Conservation (phyloP, 2,329 filamentous ascomycete genomes). For the Nigrograna mackinnonii region DNA sequence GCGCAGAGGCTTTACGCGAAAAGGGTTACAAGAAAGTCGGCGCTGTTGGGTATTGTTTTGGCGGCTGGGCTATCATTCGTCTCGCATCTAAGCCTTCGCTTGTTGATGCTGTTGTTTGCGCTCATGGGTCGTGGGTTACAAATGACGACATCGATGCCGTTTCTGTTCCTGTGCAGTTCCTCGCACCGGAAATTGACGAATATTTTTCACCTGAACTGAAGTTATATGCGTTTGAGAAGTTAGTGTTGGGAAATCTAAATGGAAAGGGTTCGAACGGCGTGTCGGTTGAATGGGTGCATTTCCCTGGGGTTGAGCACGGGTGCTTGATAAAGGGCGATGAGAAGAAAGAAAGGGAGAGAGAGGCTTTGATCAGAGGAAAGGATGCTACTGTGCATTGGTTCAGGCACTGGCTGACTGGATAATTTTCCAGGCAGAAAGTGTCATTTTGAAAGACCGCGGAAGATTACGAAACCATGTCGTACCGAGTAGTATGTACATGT, state of each 20-base stretch:
- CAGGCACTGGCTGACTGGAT: too few relatives aligned
- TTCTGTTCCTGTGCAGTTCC: conserved; percentile 34
- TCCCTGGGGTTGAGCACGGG: conserved; percentile 33
- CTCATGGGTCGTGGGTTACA: conserved; percentile 31
- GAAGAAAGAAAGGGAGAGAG: conserved; percentile 26
- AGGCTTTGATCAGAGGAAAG: conserved; percentile 36
- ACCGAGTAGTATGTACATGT: too few relatives aligned
- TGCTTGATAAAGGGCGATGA: conserved; percentile 32
- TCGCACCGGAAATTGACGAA: conserved; percentile 31
- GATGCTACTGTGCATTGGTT: too few relatives aligned
- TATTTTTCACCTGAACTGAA: conserved; percentile 33
- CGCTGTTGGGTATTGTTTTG: conserved; percentile 53
- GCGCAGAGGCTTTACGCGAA: conserved; percentile 39
- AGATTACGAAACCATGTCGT: too few relatives aligned
- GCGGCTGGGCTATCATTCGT: conserved; percentile 38
- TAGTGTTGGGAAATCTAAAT: too few relatives aligned
- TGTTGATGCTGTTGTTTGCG: conserved; percentile 31
- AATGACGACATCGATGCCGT: conserved; percentile 31
- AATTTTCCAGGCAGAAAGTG: too few relatives aligned
- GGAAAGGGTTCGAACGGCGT: too few relatives aligned
- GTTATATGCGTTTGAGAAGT: conserved; percentile 19
- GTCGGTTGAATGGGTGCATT: conserved; percentile 35
- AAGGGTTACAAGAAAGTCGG: conserved; percentile 45
- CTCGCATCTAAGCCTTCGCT: conserved; percentile 32
- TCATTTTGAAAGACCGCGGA: too few relatives aligned